A percentile compares a stretch with the other conserved stretches of the same genome.
These are phyloP conservation scores for Fusarium circinatum DNA, from an alignment of 2,329 filamentous ascomycete species.

Conservation along the genomic window DNA sequence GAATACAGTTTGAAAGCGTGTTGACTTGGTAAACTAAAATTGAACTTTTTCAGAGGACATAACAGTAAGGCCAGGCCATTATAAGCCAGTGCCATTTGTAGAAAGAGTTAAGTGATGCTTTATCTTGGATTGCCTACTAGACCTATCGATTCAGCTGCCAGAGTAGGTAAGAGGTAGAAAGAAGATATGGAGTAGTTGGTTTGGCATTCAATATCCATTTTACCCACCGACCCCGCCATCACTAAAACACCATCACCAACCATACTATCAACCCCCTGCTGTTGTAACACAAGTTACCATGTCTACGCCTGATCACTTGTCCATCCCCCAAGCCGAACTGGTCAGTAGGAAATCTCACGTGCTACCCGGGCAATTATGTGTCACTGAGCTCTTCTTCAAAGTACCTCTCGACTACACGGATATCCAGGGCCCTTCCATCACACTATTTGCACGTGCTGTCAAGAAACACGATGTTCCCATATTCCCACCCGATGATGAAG, in stretches of 20 bases:
- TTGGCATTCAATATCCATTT: not conserved
- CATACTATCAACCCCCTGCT: not conserved
- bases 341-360: conserved; percentile 56
- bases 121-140: not conserved
- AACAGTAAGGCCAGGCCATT: not conserved
- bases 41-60: not conserved
- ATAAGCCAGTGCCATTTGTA: not conserved
- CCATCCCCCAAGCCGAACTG: conserved; percentile 52
- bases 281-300: conserved; percentile 8
- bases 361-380: conserved; percentile 72
- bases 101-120: not conserved
- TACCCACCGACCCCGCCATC: conserved; percentile 27
- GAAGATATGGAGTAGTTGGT: not conserved
- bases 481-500: conserved; percentile 53
- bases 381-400: conserved; percentile 87
- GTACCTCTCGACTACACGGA: conserved; percentile 83
- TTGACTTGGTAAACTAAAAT: not conserved
- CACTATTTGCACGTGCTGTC: conserved; percentile 81
- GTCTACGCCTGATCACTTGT: conserved; percentile 25
- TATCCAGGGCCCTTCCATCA: conserved; percentile 69
- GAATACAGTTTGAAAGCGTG: too few species aligned
- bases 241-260: conserved; percentile 5
- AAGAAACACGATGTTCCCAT: conserved; percentile 72
- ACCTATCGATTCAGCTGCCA: not conserved
- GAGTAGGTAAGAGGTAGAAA: not conserved